Evolutionary conservation across 2,329 filamentous ascomycete species (phyloP).

Genomic region (Whalleya microplaca): DNA sequence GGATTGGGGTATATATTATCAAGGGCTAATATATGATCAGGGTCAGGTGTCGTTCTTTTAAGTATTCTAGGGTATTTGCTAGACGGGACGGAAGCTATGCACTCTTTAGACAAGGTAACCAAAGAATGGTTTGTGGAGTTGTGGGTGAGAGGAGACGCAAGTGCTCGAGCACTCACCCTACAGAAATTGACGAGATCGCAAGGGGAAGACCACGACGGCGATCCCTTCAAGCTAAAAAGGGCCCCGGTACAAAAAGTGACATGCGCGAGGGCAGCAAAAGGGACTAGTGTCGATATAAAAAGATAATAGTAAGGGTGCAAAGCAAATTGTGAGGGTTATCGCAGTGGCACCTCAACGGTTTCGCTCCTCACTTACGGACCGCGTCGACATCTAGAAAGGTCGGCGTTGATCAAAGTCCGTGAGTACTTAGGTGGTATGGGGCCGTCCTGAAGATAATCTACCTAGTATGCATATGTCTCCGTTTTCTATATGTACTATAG

Average conservation of each 20-base stretch:
- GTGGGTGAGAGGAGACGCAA: constrained; percentile 26
- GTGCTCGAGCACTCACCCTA: constrained; percentile 28
- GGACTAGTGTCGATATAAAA: constrained; percentile 24
- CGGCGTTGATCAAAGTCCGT: constrained; percentile 27
- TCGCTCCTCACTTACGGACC: constrained; percentile 20
- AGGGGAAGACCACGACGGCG: constrained; percentile 25
- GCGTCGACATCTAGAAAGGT: constrained; percentile 14
- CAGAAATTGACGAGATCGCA: constrained; percentile 33
- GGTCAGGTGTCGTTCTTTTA: constrained; percentile 15
- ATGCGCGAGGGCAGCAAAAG: constrained; percentile 11
- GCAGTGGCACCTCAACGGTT: constrained; percentile 19
- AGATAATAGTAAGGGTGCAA: constrained; percentile 13
- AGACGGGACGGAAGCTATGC: background rate
- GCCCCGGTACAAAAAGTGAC: constrained; percentile 10
- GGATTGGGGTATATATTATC: constrained; percentile 32
- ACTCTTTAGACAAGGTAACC: constrained; percentile 13
- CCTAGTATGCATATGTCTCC: constrained; percentile 4
- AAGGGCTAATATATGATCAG: constrained; percentile 21
- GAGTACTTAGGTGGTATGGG: constrained; percentile 7
- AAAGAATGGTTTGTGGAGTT: constrained; percentile 24
- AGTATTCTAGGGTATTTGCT: background rate
- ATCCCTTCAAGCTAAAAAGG: constrained; percentile 23
- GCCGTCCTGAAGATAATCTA: too few relatives aligned
- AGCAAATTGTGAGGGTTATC: constrained; percentile 25
- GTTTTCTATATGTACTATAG: constrained; percentile 1